Evolutionary conservation across 176 grass and related monocot genomes (phyloP).

Genomic region (Triticum aestivum): DNA sequence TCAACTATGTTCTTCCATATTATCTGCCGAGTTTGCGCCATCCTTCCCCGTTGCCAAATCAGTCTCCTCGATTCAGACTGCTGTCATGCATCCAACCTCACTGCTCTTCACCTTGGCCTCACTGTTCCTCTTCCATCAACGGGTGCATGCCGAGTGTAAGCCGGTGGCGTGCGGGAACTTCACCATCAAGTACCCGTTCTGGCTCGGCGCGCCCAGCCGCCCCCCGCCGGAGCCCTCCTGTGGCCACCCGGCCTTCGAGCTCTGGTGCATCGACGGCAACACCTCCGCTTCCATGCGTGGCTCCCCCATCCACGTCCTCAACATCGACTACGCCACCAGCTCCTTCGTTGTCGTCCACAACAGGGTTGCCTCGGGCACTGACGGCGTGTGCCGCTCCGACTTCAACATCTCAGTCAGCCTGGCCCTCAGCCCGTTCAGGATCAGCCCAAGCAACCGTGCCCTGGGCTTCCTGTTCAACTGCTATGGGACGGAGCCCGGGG

Average conservation of each 20-base stretch:
- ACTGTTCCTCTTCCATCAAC: too few relatives aligned
- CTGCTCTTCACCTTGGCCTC: neutral
- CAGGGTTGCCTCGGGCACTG: neutral
- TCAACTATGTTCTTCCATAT: neutral
- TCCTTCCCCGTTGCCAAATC: neutral
- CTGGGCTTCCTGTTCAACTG: conserved; percentile 60
- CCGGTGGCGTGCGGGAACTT: conserved; percentile 35
- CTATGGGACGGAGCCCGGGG: neutral
- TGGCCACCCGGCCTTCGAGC: conserved; percentile 45
- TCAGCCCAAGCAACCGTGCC: conserved; percentile 15
- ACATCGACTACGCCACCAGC: conserved; percentile 31
- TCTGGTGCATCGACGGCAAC: conserved; percentile 12
- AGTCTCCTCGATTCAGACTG: neutral
- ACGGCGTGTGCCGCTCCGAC: conserved; percentile 34
- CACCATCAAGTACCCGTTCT: conserved; percentile 51
- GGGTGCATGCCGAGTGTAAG: neutral
- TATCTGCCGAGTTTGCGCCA: neutral
- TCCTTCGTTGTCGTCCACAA: conserved; percentile 28
- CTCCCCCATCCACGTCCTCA: neutral
- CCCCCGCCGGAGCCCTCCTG: neutral
- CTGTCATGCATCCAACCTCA: neutral
- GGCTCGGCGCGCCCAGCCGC: neutral
- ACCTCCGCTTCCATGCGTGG: neutral
- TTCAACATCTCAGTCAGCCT: conserved; percentile 49
- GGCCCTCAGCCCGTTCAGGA: conserved; percentile 18